Percentiles rank a stretch among this genome's conserved stretches.
phyloP scores from a whole-genome alignment of 2,329 filamentous ascomycete species.

The Ascochyta fabae region DNA sequence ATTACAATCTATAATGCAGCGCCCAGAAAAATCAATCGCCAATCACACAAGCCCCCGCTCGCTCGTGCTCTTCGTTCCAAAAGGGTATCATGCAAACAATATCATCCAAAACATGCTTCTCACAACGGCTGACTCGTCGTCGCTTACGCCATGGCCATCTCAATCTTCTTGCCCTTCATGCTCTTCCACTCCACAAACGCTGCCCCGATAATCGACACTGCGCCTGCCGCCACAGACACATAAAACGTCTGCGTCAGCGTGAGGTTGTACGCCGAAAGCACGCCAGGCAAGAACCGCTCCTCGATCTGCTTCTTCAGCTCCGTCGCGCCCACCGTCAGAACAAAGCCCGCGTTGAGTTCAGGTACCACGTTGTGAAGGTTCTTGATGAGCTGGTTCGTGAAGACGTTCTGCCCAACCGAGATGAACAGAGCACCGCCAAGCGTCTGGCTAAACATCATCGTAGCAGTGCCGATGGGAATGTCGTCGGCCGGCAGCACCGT shows the following conservation, averaged over 20 bases:
- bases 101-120: background rate
- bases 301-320: constrained; percentile 63
- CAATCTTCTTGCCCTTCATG: constrained; percentile 65
- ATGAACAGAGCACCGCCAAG: constrained; percentile 58
- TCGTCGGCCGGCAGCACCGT: constrained; percentile 52
- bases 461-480: constrained; percentile 55
- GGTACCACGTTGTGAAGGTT: constrained; percentile 49
- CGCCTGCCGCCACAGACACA: constrained; percentile 63
- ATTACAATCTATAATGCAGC: constrained; percentile 5
- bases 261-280: constrained; percentile 69
- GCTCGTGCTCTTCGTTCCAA: constrained; percentile 3
- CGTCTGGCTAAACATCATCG: constrained; percentile 57
- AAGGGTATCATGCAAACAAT: constrained; percentile 21
- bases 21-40: background rate
- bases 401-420: constrained; percentile 58
- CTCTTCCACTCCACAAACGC: constrained; percentile 68
- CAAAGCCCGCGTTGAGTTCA: constrained; percentile 51
- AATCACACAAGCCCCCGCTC: background rate
- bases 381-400: constrained; percentile 56
- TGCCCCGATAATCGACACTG: constrained; percentile 62
- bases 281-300: constrained; percentile 56
- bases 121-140: constrained; percentile 7
- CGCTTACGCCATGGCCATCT: constrained; percentile 43
- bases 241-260: constrained; percentile 66
- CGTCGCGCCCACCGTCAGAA: constrained; percentile 61